Evolutionary conservation across 768 basidiomycete species (phyloP), one percentile per base, ranked within the genome.

Genomic region (Boletus tomentosulus): DNA sequence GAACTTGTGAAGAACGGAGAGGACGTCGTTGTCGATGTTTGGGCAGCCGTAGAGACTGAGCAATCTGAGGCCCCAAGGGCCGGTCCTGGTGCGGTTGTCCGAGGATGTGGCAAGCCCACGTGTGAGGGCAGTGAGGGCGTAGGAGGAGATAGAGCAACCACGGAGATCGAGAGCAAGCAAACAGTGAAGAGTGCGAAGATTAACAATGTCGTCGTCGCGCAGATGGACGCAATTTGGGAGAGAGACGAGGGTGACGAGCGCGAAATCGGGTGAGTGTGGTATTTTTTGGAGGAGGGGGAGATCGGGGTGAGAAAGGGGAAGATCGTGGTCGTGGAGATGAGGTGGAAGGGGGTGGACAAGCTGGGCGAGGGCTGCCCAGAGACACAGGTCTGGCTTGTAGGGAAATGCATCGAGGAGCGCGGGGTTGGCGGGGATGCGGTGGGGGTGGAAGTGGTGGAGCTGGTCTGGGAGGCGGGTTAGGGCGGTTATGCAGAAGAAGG

Each of bases 131-230:
- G 73, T 74, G 46, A 89, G 63, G 12, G 81, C 85, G 57, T 78
- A 75, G 3, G 78, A 60, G 3, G 79, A 78, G 35, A 91, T 58
- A 2, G 56, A 25, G 2, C 84, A 85, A 10, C 66, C 70, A 46
- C 82, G 83, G 22, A 79, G 77, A 65, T 91, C 87, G n/a, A 91
- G 71, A 0, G 84, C 89, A 39, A 70, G 62, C 19, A 91, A 73
- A 6, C 74, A 72, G 58, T 79, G 80, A 6, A 91, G 74, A 10
- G 67, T 58, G 28, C 75, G 77, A 28, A 90, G 72, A 9, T 70
- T 63, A 38, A 74, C 53, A 25, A 88, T 73, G 45, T 77, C 79
- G 25, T 77, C 68, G 65, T 91, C 89, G 27, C 75, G 79, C 1
- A 91, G 72, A n/a, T 79, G 72, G 11, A 54, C 50, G 58, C 85